Percentiles rank a stretch among this genome's conserved stretches.
Evolutionary conservation across 208 protist genomes (phyloP).

Genomic region (Wallacemonas rigidus): DNA sequence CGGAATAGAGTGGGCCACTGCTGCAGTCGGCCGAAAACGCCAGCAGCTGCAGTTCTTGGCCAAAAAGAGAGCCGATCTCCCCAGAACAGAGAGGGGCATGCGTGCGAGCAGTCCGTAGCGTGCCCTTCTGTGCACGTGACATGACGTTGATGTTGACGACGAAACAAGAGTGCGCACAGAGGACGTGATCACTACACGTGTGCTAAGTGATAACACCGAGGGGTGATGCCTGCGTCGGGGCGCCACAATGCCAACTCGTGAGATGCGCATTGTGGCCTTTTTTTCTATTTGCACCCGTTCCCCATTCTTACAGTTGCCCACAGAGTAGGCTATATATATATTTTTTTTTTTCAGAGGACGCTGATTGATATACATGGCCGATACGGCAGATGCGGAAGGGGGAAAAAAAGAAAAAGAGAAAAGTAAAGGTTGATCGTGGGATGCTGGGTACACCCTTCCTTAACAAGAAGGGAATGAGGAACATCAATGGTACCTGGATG

Average conservation of each 20-base stretch:
- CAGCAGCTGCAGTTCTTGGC: too few relatives aligned
- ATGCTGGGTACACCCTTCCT: neutral
- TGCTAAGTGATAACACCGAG: too few relatives aligned
- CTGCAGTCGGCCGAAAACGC: too few relatives aligned
- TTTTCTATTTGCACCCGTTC: neutral
- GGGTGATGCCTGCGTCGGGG: too few relatives aligned
- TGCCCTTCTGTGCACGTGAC: too few relatives aligned
- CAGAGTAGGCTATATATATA: neutral
- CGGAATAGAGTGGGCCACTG: too few relatives aligned
- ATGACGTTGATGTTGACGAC: too few relatives aligned
- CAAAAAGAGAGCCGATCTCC: too few relatives aligned
- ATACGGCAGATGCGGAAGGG: slow-evolving; percentile 3
- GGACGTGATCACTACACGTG: too few relatives aligned
- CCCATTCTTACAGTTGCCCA: neutral
- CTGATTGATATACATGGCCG: neutral
- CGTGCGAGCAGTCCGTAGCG: too few relatives aligned
- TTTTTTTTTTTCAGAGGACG: neutral
- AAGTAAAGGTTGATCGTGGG: neutral
- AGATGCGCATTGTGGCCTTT: neutral
- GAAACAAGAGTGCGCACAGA: too few relatives aligned
- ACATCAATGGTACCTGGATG: slow-evolving; percentile 10
- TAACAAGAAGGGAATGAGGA: slow-evolving; percentile 8
- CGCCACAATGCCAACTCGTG: neutral
- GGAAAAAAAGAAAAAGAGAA: slow-evolving; percentile 7
- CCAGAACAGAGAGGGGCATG: too few relatives aligned